Conservation (phyloP, 208 protist species). For the Crithidia sp. region DNA sequence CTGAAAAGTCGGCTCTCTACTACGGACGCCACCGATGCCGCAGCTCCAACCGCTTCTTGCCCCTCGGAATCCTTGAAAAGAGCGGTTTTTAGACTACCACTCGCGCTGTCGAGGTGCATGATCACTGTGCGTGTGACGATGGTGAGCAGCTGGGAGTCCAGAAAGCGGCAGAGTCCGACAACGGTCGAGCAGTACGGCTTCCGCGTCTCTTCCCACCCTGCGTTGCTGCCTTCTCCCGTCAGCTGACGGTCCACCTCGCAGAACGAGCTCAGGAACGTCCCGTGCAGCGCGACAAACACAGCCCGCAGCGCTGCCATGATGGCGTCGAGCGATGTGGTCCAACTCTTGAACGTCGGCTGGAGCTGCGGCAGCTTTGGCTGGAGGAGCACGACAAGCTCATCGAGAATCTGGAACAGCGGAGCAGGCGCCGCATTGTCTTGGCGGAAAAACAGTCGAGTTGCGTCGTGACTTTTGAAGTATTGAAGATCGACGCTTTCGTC, state of each 20-base stretch:
- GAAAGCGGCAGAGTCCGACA: conserved; percentile 7
- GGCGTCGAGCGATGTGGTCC: neutral
- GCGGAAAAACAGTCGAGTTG: neutral
- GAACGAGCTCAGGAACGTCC: conserved; percentile 14
- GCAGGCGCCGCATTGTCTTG: neutral
- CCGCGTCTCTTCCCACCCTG: neutral
- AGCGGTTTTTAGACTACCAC: neutral
- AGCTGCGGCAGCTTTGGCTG: conserved; percentile 11
- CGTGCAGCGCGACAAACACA: neutral
- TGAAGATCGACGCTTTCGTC: neutral
- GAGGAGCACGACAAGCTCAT: neutral
- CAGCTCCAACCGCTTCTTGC: neutral
- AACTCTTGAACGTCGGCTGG: neutral
- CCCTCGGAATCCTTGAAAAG: neutral
- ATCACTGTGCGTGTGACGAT: conserved; percentile 11
- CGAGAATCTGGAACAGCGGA: conserved; percentile 2
- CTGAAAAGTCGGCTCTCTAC: neutral
- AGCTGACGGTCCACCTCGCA: conserved; percentile 1
- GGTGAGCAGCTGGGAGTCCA: conserved; percentile 13
- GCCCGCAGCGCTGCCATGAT: neutral
- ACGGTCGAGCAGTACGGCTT: conserved; percentile 9
- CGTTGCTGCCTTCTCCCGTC: neutral
- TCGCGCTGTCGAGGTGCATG: neutral
- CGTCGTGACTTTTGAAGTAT: neutral
- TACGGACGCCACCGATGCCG: neutral